phyloP scores from a whole-genome alignment of 2,329 filamentous ascomycete species.

The Penicillium sp. region DNA sequence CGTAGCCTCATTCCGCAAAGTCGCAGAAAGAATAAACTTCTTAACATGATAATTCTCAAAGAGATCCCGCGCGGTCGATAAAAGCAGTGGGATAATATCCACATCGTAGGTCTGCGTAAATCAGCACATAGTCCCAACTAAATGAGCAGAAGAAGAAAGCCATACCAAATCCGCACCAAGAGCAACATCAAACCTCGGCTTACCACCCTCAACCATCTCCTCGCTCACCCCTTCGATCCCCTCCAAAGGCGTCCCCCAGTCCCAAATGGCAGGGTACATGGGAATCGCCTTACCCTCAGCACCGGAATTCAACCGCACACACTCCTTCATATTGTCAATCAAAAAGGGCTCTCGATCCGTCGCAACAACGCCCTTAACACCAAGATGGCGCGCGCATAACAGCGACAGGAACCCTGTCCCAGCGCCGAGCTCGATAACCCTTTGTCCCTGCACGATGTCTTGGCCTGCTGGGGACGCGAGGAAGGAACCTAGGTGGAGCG shows the following conservation, averaged over 20 bases:
- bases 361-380: slow-evolving; percentile 54
- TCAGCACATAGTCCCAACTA: not conserved
- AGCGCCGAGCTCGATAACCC: slow-evolving; percentile 64
- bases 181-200: slow-evolving; percentile 38
- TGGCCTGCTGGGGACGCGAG: slow-evolving; percentile 51
- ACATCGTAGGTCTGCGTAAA: slow-evolving; percentile 60
- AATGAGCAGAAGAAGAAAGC: not conserved
- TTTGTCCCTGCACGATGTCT: slow-evolving; percentile 51
- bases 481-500: slow-evolving; percentile 63
- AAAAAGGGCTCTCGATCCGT: slow-evolving; percentile 61
- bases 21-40: slow-evolving; percentile 60
- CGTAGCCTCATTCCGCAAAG: slow-evolving; percentile 62
- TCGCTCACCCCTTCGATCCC: slow-evolving; percentile 2
- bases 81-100: slow-evolving; percentile 56
- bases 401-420: slow-evolving; percentile 68
- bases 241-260: slow-evolving; percentile 40
- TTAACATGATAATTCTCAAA: slow-evolving; percentile 55
- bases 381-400: slow-evolving; percentile 60
- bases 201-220: not conserved
- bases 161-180: slow-evolving; percentile 45
- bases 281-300: slow-evolving; percentile 13
- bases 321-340: slow-evolving; percentile 40
- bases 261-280: slow-evolving; percentile 40
- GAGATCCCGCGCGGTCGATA: slow-evolving; percentile 57
- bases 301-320: slow-evolving; percentile 36